Percentiles rank a stretch among this genome's conserved stretches.
Evolutionary conservation across 2,329 filamentous ascomycete species (phyloP).

Genomic region (Aspergillus ustus): DNA sequence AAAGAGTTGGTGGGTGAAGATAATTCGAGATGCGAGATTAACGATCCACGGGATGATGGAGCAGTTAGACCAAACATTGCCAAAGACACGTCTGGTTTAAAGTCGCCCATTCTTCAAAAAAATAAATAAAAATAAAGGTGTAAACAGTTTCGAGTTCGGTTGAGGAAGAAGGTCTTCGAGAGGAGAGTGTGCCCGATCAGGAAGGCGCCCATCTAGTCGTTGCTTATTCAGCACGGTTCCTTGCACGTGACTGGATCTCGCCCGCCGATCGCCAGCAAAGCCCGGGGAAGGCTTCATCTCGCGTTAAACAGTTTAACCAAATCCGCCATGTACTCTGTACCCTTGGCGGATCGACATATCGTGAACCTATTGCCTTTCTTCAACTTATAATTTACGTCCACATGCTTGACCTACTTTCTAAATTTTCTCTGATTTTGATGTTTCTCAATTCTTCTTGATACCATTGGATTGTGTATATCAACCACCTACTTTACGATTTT

Average conservation of each 20-base stretch:
- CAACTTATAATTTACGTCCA: not conserved
- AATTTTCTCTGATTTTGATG: not conserved
- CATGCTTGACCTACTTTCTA: not conserved
- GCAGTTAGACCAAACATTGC: too few species aligned
- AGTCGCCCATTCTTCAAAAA: too few species aligned
- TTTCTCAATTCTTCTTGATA: constrained; percentile 3
- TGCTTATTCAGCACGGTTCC: constrained; percentile 3
- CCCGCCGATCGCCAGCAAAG: constrained; percentile 12
- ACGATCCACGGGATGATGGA: too few species aligned
- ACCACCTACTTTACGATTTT: not conserved
- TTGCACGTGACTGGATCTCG: constrained; percentile 23
- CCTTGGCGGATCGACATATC: constrained; percentile 19
- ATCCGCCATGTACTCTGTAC: constrained; percentile 17
- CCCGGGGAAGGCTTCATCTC: constrained; percentile 15
- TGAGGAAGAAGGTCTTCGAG: too few species aligned
- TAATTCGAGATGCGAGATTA: too few species aligned
- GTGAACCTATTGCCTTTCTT: not conserved
- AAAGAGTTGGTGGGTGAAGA: too few species aligned
- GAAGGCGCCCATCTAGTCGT: not conserved
- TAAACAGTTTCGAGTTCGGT: too few species aligned
- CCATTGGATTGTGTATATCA: constrained; percentile 1
- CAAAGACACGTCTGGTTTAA: too few species aligned
- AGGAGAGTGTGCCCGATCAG: not conserved
- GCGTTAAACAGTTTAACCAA: constrained; percentile 9
- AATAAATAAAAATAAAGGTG: too few species aligned